Evolutionary conservation across 106 monocot genomes (phyloP).

Genomic region (Platanthera guangdongensis): DNA sequence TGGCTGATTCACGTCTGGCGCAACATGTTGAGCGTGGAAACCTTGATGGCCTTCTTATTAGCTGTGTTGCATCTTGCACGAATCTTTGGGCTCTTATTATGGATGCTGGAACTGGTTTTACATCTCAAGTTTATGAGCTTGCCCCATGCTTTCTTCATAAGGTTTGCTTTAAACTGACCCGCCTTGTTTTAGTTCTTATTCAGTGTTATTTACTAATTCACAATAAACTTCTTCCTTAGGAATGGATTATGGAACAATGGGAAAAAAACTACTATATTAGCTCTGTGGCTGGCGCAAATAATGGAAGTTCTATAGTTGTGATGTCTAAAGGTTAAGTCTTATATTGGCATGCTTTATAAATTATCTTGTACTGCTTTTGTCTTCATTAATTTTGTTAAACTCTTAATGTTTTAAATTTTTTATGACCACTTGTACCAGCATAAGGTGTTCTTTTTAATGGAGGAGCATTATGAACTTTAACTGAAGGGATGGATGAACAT

Average conservation of each 20-base stretch:
- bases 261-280: constrained; percentile 82
- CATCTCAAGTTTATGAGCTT: constrained; percentile 64
- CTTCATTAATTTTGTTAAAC: background rate
- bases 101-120: constrained; percentile 80
- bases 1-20: constrained; percentile 52
- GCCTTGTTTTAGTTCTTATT: background rate
- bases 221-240: constrained; percentile 26
- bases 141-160: constrained; percentile 59
- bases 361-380: background rate
- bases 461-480: too few species aligned
- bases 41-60: constrained; percentile 69
- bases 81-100: constrained; percentile 80
- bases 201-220: background rate
- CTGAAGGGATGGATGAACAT: background rate
- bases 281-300: constrained; percentile 71
- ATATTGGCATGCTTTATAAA: background rate
- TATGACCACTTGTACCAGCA: background rate
- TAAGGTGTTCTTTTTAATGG: background rate
- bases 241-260: constrained; percentile 95
- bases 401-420: background rate
- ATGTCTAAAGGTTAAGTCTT: constrained; percentile 72
- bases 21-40: constrained; percentile 69
- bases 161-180: constrained; percentile 17
- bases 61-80: constrained; percentile 58
- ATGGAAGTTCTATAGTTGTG: constrained; percentile 78